Percentiles rank a stretch among this genome's conserved stretches.
phyloP scores from a whole-genome alignment of 495 filamentous ascomycete genomes.

The Rostrohypoxylon terebratum region DNA sequence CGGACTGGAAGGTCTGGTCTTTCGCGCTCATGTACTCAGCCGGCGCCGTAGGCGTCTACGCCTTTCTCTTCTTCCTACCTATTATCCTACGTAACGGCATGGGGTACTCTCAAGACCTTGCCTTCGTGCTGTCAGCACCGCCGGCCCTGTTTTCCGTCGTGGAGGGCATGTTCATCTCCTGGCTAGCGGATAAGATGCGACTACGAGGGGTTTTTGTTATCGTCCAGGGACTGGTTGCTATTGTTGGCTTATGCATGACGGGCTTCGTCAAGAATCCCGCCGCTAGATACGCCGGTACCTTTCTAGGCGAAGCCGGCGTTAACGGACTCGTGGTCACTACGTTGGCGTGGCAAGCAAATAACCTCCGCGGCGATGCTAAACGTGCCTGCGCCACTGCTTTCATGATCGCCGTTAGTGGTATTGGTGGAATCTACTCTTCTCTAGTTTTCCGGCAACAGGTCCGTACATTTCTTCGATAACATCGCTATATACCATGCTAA shows the following conservation, averaged over 20 bases:
- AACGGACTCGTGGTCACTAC: constrained; percentile 67
- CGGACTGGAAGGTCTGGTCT: constrained; percentile 56
- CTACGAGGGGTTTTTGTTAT: constrained; percentile 66
- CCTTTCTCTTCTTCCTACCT: constrained; percentile 65
- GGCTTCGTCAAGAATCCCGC: constrained; percentile 62
- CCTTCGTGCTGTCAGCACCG: constrained; percentile 70
- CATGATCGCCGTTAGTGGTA: constrained; percentile 56
- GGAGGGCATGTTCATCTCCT: constrained; percentile 56
- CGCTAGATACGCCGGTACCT: constrained; percentile 68
- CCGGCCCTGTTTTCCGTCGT: constrained; percentile 78
- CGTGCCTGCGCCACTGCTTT: constrained; percentile 52
- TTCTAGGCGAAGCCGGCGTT: constrained; percentile 65
- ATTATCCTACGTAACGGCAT: constrained; percentile 62
- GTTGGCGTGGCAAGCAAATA: constrained; percentile 73
- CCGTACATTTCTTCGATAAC: not conserved
- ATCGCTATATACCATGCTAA: constrained; percentile 9
- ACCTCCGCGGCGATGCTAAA: constrained; percentile 73
- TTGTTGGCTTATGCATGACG: constrained; percentile 66
- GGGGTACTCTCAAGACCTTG: constrained; percentile 58
- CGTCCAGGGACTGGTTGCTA: constrained; percentile 61
- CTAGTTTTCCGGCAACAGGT: constrained; percentile 66
- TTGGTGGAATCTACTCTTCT: constrained; percentile 69
- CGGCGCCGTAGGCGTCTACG: constrained; percentile 60
- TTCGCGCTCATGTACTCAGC: constrained; percentile 62
- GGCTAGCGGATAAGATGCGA: constrained; percentile 66